Percentiles rank a stretch among this genome's conserved stretches.
phyloP scores from a whole-genome alignment of 805 yeast genomes.

The Lachancea thermotolerans region DNA sequence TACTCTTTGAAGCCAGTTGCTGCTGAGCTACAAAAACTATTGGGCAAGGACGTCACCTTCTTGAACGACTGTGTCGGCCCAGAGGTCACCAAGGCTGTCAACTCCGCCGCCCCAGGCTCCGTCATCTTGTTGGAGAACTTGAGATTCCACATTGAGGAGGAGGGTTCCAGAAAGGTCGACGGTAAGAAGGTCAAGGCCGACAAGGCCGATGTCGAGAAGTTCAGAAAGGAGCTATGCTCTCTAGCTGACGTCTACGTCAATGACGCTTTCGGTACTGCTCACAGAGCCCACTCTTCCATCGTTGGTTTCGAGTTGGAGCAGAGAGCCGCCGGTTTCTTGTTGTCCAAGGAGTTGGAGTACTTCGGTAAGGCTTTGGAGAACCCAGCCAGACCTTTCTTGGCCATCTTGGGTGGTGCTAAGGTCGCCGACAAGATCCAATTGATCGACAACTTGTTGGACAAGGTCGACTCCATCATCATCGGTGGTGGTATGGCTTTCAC shows the following conservation, averaged over 20 bases:
- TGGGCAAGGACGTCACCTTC: conserved; percentile 71
- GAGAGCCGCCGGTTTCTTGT: conserved; percentile 97
- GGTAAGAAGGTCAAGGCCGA: conserved; percentile 94
- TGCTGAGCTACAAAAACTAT: conserved; percentile 73
- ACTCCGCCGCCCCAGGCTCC: conserved; percentile 67
- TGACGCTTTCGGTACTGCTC: conserved; percentile 99
- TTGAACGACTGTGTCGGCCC: conserved; percentile 88
- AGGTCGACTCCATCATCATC: conserved; percentile 88
- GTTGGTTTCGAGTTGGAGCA: conserved; percentile 94
- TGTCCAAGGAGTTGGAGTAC: conserved; percentile 95
- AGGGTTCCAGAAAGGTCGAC: conserved; percentile 85
- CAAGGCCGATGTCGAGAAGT: conserved; percentile 70
- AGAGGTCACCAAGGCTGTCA: conserved; percentile 76
- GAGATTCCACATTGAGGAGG: conserved; percentile 97
- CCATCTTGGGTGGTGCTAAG: conserved; percentile 99
- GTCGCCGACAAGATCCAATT: conserved; percentile 98
- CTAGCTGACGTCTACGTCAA: conserved; percentile 95
- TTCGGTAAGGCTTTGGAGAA: conserved; percentile 97
- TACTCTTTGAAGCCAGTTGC: conserved; percentile 93
- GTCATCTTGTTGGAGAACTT: conserved; percentile 92
- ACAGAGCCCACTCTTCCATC: conserved; percentile 99
- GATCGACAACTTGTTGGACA: conserved; percentile 93
- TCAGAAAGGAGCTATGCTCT: conserved; percentile 84
- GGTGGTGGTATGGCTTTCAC: conserved; percentile 99
- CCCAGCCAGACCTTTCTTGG: conserved; percentile 97